Percentiles rank a stretch among this genome's conserved stretches.
These are phyloP conservation scores for Coniophora puteana DNA, from an alignment of 1,284 basidiomycete species.

Conservation along the genomic window DNA sequence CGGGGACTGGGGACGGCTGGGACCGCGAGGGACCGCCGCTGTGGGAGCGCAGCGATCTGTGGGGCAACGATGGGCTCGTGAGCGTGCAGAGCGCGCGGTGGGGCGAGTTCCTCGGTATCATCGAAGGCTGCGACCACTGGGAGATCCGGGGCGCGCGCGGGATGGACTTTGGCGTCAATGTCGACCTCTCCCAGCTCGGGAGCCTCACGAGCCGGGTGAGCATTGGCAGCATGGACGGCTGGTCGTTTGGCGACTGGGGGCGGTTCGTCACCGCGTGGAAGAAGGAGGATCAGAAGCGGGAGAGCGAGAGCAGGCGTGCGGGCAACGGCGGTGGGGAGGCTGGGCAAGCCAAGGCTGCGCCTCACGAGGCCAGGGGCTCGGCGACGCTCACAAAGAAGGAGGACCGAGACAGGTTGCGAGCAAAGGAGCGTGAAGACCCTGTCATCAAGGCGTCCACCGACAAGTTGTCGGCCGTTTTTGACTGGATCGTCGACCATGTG, in stretches of 20 bases:
- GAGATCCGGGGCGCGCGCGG: slow-evolving; percentile 84
- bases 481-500: slow-evolving; percentile 74
- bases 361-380: slow-evolving; percentile 2
- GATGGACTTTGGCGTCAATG: slow-evolving; percentile 57
- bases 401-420: slow-evolving; percentile 22
- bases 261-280: slow-evolving; percentile 57
- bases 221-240: slow-evolving; percentile 49
- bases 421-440: slow-evolving; percentile 45
- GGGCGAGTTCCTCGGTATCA: slow-evolving; percentile 90
- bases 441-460: slow-evolving; percentile 65
- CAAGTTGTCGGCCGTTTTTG: slow-evolving; percentile 65
- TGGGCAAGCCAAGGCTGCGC: no score
- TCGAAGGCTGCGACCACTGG: slow-evolving; percentile 97
- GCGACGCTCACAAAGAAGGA: slow-evolving; percentile 7
- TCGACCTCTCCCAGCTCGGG: slow-evolving; percentile 47
- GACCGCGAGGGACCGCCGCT: slow-evolving; percentile 24
- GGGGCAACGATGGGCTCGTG: slow-evolving; percentile 96
- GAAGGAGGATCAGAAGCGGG: slow-evolving; percentile 45
- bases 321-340: slow-evolving; percentile 3
- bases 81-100: slow-evolving; percentile 86
- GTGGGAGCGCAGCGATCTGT: slow-evolving; percentile 51
- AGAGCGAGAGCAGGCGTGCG: no score
- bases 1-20: slow-evolving; percentile 2
- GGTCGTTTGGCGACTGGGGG: slow-evolving; percentile 60
- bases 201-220: slow-evolving; percentile 18